These are phyloP conservation scores for Candida vartiovaarae DNA, from an alignment of 805 yeast genomes.

Conservation along the genomic window DNA sequence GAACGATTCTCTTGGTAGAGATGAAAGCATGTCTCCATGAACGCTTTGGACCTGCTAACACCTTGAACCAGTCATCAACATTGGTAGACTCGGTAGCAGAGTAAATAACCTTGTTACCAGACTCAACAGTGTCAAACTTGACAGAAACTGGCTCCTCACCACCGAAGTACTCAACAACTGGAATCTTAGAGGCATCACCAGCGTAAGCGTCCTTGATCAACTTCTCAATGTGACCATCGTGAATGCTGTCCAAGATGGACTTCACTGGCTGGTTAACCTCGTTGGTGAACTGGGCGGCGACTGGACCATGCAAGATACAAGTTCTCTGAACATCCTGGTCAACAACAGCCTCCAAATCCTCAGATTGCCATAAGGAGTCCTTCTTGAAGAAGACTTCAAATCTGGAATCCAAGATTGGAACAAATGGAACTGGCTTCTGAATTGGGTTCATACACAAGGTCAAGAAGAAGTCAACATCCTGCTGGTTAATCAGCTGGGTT, in stretches of 20 bases:
- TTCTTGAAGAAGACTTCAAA: constrained; percentile 96
- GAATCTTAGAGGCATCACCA: constrained; percentile 67
- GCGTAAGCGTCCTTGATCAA: constrained; percentile 63
- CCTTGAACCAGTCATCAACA: constrained; percentile 57
- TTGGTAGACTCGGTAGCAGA: constrained; percentile 31
- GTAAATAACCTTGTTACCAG: constrained; percentile 30
- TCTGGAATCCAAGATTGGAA: constrained; percentile 90
- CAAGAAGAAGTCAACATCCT: constrained; percentile 91
- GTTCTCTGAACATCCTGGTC: constrained; percentile 96
- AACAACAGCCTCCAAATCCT: constrained; percentile 91
- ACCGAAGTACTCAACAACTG: constrained; percentile 86
- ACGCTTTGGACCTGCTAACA: constrained; percentile 70
- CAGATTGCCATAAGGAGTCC: constrained; percentile 99
- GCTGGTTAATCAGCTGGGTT: constrained; percentile 83
- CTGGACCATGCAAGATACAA: constrained; percentile 98
- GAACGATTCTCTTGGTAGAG: constrained; percentile 72
- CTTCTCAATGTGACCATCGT: constrained; percentile 77
- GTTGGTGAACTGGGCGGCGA: constrained; percentile 88
- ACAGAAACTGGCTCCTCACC: constrained; percentile 45
- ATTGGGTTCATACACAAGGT: constrained; percentile 71
- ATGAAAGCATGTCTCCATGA: constrained; percentile 93
- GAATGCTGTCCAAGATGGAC: constrained; percentile 81
- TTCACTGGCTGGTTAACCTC: constrained; percentile 88
- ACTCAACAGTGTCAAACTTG: constrained; percentile 25
- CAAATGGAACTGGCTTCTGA: constrained; percentile 97